Evolutionary conservation across 768 basidiomycete species (phyloP).

Genomic region (Agrocybe pediades): DNA sequence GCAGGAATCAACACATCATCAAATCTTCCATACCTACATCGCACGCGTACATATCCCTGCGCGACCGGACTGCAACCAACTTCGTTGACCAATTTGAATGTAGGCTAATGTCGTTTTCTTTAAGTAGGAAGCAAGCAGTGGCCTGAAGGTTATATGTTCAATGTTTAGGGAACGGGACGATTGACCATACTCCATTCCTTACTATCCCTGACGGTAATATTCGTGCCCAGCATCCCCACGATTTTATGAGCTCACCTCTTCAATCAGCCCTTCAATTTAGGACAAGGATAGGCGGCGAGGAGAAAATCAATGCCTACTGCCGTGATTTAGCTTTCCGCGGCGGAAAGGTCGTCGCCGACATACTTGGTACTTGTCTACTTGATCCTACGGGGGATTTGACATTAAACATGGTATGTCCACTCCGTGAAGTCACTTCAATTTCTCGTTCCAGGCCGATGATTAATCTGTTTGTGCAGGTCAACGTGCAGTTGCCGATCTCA

Average conservation of each 20-base stretch:
- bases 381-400: slow-evolving; percentile 67
- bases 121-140: too few species aligned
- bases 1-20: slow-evolving; percentile 68
- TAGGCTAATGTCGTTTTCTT: slow-evolving; percentile 18
- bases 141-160: not conserved
- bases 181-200: slow-evolving; percentile 56
- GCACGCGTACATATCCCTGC: slow-evolving; percentile 49
- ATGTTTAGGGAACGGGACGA: slow-evolving; percentile 63
- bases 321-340: slow-evolving; percentile 71
- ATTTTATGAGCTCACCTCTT: not conserved
- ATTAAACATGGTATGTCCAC: slow-evolving; percentile 74
- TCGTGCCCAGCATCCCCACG: not conserved
- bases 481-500: slow-evolving; percentile 44
- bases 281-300: slow-evolving; percentile 78
- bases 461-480: slow-evolving; percentile 28
- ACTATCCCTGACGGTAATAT: slow-evolving; percentile 53
- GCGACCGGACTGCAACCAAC: slow-evolving; percentile 31
- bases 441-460: not conserved
- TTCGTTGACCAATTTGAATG: slow-evolving; percentile 59
- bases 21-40: slow-evolving; percentile 62
- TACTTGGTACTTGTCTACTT: slow-evolving; percentile 66
- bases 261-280: slow-evolving; percentile 73
- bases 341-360: slow-evolving; percentile 60
- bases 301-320: slow-evolving; percentile 74
- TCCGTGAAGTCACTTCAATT: not conserved